Conservation (phyloP, 2,329 filamentous ascomycete species). For the Cladophialophora psammophila region DNA sequence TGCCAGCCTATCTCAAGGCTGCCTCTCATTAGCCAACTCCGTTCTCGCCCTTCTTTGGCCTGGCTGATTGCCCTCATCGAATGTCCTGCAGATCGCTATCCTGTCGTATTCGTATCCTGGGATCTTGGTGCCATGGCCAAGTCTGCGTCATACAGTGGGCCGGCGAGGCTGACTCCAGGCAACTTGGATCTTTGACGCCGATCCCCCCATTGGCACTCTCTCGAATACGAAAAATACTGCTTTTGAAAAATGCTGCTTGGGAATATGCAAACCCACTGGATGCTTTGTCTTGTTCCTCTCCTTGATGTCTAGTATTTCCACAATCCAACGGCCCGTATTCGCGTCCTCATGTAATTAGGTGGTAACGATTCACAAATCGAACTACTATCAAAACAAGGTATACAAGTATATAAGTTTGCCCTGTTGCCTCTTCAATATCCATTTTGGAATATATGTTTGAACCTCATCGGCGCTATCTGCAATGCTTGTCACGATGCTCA, state of each 20-base stretch:
- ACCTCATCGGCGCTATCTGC: background rate
- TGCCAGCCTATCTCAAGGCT: background rate
- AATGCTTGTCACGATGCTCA: background rate
- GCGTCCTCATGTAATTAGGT: background rate
- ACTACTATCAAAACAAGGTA: background rate
- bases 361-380: background rate
- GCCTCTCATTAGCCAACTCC: background rate
- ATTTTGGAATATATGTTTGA: background rate
- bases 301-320: background rate
- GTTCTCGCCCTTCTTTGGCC: background rate
- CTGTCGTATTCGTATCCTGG: conserved; percentile 26
- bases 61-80: background rate
- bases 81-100: background rate
- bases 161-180: conserved; percentile 25
- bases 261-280: background rate
- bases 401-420: background rate
- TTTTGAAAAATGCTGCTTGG: background rate
- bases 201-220: background rate
- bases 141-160: conserved; percentile 2
- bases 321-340: background rate
- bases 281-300: background rate
- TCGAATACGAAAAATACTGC: background rate
- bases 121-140: conserved; percentile 2
- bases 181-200: background rate
- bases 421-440: background rate